A percentile compares a stretch with the other conserved stretches of the same genome.
Conservation (phyloP, 306 rosid genomes). For the Erythrophleum fordii region DNA sequence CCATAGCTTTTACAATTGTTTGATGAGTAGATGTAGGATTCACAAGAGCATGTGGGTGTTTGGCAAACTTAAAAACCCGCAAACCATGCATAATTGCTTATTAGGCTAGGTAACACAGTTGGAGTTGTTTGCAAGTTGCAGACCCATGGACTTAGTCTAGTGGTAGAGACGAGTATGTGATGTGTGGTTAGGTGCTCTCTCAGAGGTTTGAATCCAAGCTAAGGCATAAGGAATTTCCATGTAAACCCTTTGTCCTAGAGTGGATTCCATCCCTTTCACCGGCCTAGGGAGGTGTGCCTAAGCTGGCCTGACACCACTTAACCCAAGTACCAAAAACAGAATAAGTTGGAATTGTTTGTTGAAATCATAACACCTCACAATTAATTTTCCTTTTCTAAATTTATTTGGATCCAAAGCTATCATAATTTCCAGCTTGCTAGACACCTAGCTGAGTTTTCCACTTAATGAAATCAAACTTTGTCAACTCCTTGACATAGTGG, state of each 20-base stretch:
- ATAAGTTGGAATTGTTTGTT: background rate
- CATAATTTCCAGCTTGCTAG: background rate
- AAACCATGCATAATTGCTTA: background rate
- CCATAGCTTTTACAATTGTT: slow-evolving; percentile 23
- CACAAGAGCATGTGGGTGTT: slow-evolving; percentile 10
- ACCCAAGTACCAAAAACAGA: background rate
- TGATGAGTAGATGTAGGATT: slow-evolving; percentile 16
- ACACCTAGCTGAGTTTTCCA: background rate
- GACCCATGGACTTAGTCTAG: background rate
- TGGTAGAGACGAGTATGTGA: background rate
- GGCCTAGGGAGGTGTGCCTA: background rate
- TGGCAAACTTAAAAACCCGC: background rate
- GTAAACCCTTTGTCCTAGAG: background rate
- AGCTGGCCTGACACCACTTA: background rate
- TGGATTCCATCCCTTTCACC: background rate
- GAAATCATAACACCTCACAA: background rate
- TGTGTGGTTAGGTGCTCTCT: background rate
- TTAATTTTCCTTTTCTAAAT: background rate
- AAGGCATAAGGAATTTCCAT: background rate
- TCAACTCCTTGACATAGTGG: background rate
- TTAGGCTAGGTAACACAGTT: background rate
- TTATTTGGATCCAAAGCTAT: background rate
- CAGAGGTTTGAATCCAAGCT: background rate
- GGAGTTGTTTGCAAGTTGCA: background rate
- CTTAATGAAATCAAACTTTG: background rate